phyloP scores from a whole-genome alignment of 129 eudicot genomes.

The Flaveria sonorensis region DNA sequence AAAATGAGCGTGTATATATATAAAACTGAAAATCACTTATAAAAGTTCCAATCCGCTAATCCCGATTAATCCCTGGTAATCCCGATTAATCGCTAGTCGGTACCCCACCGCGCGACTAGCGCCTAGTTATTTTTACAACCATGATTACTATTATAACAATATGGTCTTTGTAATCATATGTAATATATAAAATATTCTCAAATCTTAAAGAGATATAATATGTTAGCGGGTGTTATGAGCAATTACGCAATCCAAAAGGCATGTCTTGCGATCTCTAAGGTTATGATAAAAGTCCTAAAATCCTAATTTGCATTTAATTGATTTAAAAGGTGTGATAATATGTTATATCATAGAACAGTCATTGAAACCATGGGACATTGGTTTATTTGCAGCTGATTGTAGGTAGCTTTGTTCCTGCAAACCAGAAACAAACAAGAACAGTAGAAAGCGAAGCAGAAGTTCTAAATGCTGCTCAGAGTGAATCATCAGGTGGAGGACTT shows the following conservation, averaged over 20 bases:
- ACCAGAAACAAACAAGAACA: constrained; percentile 26
- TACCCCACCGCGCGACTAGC: too few relatives aligned
- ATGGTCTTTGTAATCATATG: not conserved
- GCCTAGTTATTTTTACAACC: too few relatives aligned
- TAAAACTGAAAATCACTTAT: too few relatives aligned
- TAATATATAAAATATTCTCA: not conserved
- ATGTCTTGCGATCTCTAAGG: not conserved
- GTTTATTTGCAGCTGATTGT: constrained; percentile 44
- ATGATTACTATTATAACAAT: not conserved
- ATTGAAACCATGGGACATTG: not conserved
- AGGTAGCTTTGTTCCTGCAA: constrained; percentile 43
- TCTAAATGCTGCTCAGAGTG: constrained; percentile 38
- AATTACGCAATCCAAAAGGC: not conserved
- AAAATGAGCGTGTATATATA: too few relatives aligned
- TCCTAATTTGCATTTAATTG: not conserved
- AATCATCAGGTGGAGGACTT: constrained; percentile 47
- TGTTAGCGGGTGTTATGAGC: not conserved
- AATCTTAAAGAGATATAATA: not conserved
- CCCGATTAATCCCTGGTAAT: too few relatives aligned
- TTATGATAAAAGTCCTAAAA: not conserved
- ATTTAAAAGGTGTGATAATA: not conserved
- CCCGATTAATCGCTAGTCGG: too few relatives aligned
- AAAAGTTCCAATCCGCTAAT: too few relatives aligned
- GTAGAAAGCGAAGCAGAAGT: constrained; percentile 26
- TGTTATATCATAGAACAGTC: not conserved